These are phyloP conservation scores for Hemileccinum rubropunctum DNA, from an alignment of 768 basidiomycete species.

Conservation along the genomic window DNA sequence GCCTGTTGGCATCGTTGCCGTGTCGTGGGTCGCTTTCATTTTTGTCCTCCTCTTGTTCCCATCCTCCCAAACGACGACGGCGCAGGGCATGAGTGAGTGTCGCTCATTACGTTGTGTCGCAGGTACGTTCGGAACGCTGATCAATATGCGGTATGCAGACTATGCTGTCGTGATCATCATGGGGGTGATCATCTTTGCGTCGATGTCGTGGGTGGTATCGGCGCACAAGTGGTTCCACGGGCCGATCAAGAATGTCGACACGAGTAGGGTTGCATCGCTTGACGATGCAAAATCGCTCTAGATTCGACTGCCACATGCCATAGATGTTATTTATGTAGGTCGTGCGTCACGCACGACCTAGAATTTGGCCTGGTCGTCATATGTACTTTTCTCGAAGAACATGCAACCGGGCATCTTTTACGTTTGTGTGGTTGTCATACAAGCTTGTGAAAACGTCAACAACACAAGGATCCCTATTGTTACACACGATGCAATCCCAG, in stretches of 20 bases:
- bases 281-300: constrained; percentile 13
- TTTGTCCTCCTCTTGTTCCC: constrained; percentile 60
- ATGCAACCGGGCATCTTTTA: neutral
- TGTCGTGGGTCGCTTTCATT: constrained; percentile 66
- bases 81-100: constrained; percentile 56
- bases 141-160: constrained; percentile 37
- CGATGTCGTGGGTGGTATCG: constrained; percentile 61
- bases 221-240: constrained; percentile 72
- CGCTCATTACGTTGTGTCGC: neutral
- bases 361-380: too few species aligned
- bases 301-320: neutral
- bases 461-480: neutral
- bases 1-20: constrained; percentile 58
- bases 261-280: neutral
- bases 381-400: too few species aligned
- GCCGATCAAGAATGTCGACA: constrained; percentile 52
- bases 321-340: too few species aligned
- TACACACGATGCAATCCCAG: neutral
- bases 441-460: neutral
- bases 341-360: too few species aligned
- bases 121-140: too few species aligned
- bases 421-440: neutral
- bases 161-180: constrained; percentile 67
- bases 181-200: constrained; percentile 63
- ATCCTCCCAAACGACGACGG: constrained; percentile 35